Base-by-base conservation (phyloP, 202 grass and related monocot species). In the Brachypodium distachyon region DNA sequence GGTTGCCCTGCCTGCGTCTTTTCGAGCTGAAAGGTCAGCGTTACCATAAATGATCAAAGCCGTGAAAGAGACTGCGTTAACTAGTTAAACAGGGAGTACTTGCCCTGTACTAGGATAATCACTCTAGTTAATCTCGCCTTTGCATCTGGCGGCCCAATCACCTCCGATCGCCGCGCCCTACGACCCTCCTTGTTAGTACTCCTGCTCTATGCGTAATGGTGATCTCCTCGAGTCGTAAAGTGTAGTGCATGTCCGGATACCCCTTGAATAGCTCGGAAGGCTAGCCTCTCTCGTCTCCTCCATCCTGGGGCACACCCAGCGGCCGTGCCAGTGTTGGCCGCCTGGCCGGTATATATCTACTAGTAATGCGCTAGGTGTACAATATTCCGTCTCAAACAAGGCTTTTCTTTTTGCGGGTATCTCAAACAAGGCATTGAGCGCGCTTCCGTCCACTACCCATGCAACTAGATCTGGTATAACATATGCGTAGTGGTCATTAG, bases 351-450 rank as follows among this genome's bases (percentile, higher is more conserved):
- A n/a, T n/a, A 53, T 38, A 76, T 86, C 75, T 73, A 22, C 38
- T 25, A 12, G 22, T 78, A 83, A 83, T 83, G 80, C 75, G 54
- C 14, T 40, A n/a, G n/a, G 67, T 25, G 72, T 60, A 78, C 82
- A 83, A 79, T 83, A 39, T 42, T n/a, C n/a, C n/a, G 67, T 67
- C 67, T 31, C 13, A 12, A 76, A 59, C 3, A 38, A 29, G 53
- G 38, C 18, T 46, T 42, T 56, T n/a, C n/a, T n/a, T n/a, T n/a
- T n/a, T n/a, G n/a, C n/a, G n/a, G n/a, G n/a, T n/a, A n/a, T 67
- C 67, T 31, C 13, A 12, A 76, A 59, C 3, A 38, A 29, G 53
- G 38, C 18, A 36, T 42, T 56, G n/a, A n/a, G 49, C 39, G 76
- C 50, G 53, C 62, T 77, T 61, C 72, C 84, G 77, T 70, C 70